Conservation (phyloP, 1,139 yeast species). For the Magnusiomyces suaveolens region DNA sequence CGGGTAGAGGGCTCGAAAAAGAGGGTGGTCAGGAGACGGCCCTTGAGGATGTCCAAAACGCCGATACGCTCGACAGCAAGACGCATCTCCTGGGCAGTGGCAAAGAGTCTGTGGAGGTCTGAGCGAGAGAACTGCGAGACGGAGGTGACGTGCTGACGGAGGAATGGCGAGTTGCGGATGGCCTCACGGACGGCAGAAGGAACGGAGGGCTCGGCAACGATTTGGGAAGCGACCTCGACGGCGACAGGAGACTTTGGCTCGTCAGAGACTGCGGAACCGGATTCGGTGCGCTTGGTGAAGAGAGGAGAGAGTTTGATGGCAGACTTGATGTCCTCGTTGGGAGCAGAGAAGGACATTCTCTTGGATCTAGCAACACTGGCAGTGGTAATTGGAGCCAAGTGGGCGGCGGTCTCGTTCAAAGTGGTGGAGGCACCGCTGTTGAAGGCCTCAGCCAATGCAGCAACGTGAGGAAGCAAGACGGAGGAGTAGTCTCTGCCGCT, state of each 20-base stretch:
- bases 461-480: slow-evolving; percentile 18
- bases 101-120: slow-evolving; percentile 83
- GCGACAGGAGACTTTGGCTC: slow-evolving; percentile 36
- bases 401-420: slow-evolving; percentile 30
- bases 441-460: slow-evolving; percentile 15
- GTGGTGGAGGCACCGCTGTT: slow-evolving; percentile 15
- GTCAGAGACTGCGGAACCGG: slow-evolving; percentile 19
- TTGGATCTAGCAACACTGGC: not conserved
- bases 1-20: slow-evolving; percentile 98
- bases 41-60: slow-evolving; percentile 78
- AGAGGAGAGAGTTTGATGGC: slow-evolving; percentile 7
- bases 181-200: slow-evolving; percentile 65
- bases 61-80: slow-evolving; percentile 95
- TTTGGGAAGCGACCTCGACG: slow-evolving; percentile 18
- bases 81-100: slow-evolving; percentile 97
- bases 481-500: slow-evolving; percentile 42
- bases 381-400: slow-evolving; percentile 20
- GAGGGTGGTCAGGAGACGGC: slow-evolving; percentile 86
- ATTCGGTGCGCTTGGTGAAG: slow-evolving; percentile 8
- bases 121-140: slow-evolving; percentile 80
- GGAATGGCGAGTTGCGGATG: slow-evolving; percentile 81
- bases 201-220: slow-evolving; percentile 50
- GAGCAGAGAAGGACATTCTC: not conserved
- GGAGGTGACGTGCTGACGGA: slow-evolving; percentile 77
- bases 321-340: not conserved